A percentile compares a stretch with the other conserved stretches of the same genome.
Evolutionary conservation across 176 grass and related monocot species (phyloP).

Genomic region (Ensete ventricosum): DNA sequence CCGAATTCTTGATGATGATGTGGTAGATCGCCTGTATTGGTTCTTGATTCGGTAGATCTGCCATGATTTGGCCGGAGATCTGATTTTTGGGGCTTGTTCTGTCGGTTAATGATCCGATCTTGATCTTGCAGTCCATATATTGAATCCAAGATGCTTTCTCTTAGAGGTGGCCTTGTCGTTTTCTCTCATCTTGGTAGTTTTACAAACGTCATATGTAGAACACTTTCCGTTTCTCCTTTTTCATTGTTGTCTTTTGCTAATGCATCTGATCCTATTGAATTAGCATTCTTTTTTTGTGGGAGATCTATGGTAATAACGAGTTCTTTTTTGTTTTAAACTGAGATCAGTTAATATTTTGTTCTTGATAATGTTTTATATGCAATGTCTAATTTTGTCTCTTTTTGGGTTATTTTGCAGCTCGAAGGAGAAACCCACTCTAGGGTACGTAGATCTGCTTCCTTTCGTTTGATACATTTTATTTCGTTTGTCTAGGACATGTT

Average conservation of each 20-base stretch:
- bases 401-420: conserved; percentile 43
- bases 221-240: neutral
- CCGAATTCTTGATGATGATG: neutral
- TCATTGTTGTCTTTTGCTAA: neutral
- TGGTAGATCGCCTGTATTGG: neutral
- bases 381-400: conserved; percentile 11
- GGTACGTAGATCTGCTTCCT: conserved; percentile 33
- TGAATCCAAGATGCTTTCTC: neutral
- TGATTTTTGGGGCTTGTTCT: neutral
- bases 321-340: too few species aligned
- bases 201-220: neutral
- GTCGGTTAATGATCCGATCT: neutral
- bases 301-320: neutral
- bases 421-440: conserved; percentile 98
- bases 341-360: neutral
- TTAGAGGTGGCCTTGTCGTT: neutral
- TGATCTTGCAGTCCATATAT: neutral
- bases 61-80: neutral
- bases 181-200: neutral
- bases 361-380: neutral
- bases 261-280: neutral
- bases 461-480: neutral
- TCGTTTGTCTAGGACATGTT: neutral
- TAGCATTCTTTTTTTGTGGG: neutral
- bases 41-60: neutral